A percentile compares a stretch with the other conserved stretches of the same genome.
phyloP scores from a whole-genome alignment of 352 stramenopile species.

The Phytopythium helicoides region DNA sequence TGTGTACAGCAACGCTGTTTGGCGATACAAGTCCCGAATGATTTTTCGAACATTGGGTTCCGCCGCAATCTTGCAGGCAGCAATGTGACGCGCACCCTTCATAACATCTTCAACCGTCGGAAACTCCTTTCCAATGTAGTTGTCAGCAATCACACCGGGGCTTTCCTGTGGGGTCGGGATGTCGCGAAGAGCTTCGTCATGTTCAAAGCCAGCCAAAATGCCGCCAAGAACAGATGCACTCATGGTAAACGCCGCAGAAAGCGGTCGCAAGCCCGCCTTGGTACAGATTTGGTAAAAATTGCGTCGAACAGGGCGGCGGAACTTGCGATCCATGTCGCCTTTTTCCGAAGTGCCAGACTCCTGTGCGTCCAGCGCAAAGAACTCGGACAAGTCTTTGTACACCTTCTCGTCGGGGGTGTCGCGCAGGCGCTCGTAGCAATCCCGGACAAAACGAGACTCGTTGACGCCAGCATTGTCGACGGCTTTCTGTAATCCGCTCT shows the following conservation, averaged over 20 bases:
- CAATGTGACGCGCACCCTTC: constrained; percentile 87
- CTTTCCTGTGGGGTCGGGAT: constrained; percentile 78
- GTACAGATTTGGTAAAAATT: constrained; percentile 90
- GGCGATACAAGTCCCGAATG: constrained; percentile 82
- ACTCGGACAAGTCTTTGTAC: constrained; percentile 85
- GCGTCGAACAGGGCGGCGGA: constrained; percentile 69
- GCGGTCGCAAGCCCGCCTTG: constrained; percentile 69
- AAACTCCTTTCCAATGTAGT: constrained; percentile 84
- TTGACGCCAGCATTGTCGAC: constrained; percentile 68
- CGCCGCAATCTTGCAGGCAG: constrained; percentile 76
- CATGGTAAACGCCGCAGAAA: constrained; percentile 83
- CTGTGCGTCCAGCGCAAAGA: constrained; percentile 76
- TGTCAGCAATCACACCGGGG: constrained; percentile 61
- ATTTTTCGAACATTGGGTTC: constrained; percentile 84
- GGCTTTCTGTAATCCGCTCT: constrained; percentile 61
- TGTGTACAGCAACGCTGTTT: constrained; percentile 71
- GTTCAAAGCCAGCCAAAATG: constrained; percentile 65
- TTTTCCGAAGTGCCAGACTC: constrained; percentile 55
- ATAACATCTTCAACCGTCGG: constrained; percentile 84
- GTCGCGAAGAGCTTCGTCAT: constrained; percentile 61
- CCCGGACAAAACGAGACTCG: constrained; percentile 77
- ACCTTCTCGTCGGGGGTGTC: constrained; percentile 73
- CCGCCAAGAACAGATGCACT: constrained; percentile 81
- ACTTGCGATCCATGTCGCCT: constrained; percentile 50
- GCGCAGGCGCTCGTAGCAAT: constrained; percentile 81